Evolutionary conservation across 176 grass and related monocot genomes (phyloP), one percentile per base, ranked within the genome.

Genomic region (Avena eriantha): DNA sequence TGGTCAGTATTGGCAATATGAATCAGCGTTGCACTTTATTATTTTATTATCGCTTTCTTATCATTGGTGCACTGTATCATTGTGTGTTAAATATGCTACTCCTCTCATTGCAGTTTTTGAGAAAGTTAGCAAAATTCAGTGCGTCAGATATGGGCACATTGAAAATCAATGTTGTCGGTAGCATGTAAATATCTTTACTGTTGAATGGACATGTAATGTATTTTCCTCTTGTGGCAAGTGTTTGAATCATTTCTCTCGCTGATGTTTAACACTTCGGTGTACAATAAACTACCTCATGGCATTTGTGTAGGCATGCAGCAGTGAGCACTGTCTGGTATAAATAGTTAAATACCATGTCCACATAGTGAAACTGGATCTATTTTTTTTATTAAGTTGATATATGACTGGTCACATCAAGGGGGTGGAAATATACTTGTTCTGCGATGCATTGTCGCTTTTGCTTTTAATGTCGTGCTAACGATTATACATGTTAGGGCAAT

Each of bases 171-270:
- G 88, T 98, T 88, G 96, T 98, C 31, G 96, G 96, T 83, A 93
- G 64, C 96, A 98, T 68, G 95, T 98, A 73, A 98, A 98, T 94
- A 88, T 98, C 59, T 98, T 98, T 77, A 94, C 89, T 71, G 93
- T 93, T 89, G 96, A 98, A 90, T 98, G 96, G 96, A 98, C 96
- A 74, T 93, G 95, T 60, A 98, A 98, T 91, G 96, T 92, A 90
- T 73, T 64, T 4, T 49, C 53, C 22, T 83, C 22, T 45, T 6
- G 5, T 16, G 26, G 43, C 61, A 78, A 46, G 48, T 82, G n/a
- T 65, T 71, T 45, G 18, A 54, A 80, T n/a, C 18, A 54, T 43
- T 39, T 78, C 10, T 77, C 17, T 24, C 50, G 43, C 47, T 80
- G 24, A n/a, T 78, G 51, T 79, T 50, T 34, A 68, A 76, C 82